Evolutionary conservation across 2,329 filamentous ascomycete genomes (phyloP), one percentile per base, ranked within the genome.

Genomic region (Niveomyces coronatus): DNA sequence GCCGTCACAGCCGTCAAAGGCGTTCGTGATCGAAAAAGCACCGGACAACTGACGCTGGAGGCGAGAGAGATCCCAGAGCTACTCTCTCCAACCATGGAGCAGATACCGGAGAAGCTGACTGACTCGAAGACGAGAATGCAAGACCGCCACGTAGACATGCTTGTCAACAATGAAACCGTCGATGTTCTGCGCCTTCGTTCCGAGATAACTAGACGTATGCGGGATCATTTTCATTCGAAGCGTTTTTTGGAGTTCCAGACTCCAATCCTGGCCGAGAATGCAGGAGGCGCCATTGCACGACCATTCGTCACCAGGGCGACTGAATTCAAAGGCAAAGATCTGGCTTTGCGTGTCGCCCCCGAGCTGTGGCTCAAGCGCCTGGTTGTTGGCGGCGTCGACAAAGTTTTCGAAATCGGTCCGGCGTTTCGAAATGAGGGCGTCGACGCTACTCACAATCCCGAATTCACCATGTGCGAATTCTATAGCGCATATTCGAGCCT

Each of bases 401-500:
- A 71, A 44, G 78, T 98, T 18, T 98, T 93, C 53, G 91, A 98
- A 61, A 88, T 98, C 46, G 91, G 91, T 1, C 82, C 85, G 4
- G 79, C 79, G 10, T 98, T 98, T 60, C 77, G 91, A 30, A 98
- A 98, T 55, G 91, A 98, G 64, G 85, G 86, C 57, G 64, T 94
- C 24, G 88, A 95, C 57, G 74, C 74, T 20, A 94, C 86, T 0
- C 91, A 98, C 57, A 98, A 98, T 54, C 89, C 91, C 0, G 91
- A 98, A 55, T 98, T 96, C 62, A 91, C 85, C 31, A 96, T 85
- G 43, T 96, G 89, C 66, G 91, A 98, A 62, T 96, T 94, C 62
- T 98, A 98, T 61, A 80, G 83, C 44, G 81, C 88, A 3, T 93
- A 88, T 52, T 78, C 82, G 43, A 83, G 81, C 46, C 70, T 95